phyloP scores from a whole-genome alignment of 2,329 filamentous ascomycete species.

The Aspergillus hiratsukae region DNA sequence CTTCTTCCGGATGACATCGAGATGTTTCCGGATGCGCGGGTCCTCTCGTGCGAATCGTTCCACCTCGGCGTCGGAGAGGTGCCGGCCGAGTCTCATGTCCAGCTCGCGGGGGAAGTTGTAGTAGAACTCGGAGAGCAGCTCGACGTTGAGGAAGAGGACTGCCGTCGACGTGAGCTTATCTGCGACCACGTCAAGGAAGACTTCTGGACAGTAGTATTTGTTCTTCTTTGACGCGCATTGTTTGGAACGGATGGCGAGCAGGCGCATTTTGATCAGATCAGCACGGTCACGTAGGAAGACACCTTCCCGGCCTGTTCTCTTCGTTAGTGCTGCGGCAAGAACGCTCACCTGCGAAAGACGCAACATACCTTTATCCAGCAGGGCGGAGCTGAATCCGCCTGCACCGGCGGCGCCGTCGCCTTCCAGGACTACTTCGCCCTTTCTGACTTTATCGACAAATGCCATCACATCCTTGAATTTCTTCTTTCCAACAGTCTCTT shows the following conservation, averaged over 20 bases:
- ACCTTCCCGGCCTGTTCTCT: slow-evolving; percentile 71
- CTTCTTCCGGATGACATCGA: slow-evolving; percentile 89
- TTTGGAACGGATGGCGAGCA: slow-evolving; percentile 81
- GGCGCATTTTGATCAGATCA: slow-evolving; percentile 83
- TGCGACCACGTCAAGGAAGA: slow-evolving; percentile 96
- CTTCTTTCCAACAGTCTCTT: slow-evolving; percentile 70
- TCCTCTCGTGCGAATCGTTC: slow-evolving; percentile 92
- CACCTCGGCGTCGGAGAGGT: slow-evolving; percentile 72
- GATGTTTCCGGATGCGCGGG: slow-evolving; percentile 77
- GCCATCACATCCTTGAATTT: slow-evolving; percentile 85
- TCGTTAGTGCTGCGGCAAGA: neutral
- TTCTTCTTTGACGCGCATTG: slow-evolving; percentile 80
- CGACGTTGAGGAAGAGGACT: slow-evolving; percentile 94
- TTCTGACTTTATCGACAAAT: slow-evolving; percentile 86
- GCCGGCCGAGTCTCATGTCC: slow-evolving; percentile 77
- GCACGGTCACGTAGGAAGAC: slow-evolving; percentile 90
- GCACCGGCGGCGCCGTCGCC: slow-evolving; percentile 79
- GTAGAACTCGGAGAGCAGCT: slow-evolving; percentile 94
- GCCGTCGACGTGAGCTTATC: slow-evolving; percentile 92
- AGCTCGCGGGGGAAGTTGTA: slow-evolving; percentile 95
- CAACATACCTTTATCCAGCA: slow-evolving; percentile 71
- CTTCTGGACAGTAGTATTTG: slow-evolving; percentile 94
- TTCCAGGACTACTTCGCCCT: slow-evolving; percentile 78
- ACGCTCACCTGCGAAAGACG: neutral
- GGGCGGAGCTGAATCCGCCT: slow-evolving; percentile 84